Evolutionary conservation across 1,139 yeast species (phyloP).

Genomic region (Hemisphaericaspora lyxosophila): DNA sequence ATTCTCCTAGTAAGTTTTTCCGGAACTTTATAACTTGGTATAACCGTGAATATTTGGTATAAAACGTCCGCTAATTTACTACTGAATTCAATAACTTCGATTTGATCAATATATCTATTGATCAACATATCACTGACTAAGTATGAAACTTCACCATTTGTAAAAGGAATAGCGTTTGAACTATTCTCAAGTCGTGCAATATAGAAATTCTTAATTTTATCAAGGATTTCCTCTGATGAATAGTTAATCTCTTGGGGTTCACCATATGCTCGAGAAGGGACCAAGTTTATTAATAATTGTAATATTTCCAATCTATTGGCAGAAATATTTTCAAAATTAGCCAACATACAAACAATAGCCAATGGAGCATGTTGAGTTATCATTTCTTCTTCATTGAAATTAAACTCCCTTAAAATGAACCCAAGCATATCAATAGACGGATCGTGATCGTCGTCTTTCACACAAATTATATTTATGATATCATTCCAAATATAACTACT

Average conservation of each 20-base stretch:
- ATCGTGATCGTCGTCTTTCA: conserved; percentile 6
- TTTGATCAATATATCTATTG: conserved; percentile 28
- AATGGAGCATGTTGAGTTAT: conserved; percentile 73
- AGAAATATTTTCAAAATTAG: conserved; percentile 12
- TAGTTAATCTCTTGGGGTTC: conserved; percentile 20
- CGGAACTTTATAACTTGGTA: conserved; percentile 37
- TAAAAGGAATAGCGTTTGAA: conserved; percentile 33
- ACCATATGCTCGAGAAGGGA: conserved; percentile 60
- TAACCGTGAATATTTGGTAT: conserved; percentile 35
- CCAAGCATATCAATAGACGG: conserved; percentile 44
- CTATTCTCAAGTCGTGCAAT: conserved; percentile 4
- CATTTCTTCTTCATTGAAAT: conserved; percentile 85
- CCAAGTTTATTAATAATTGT: conserved; percentile 39
- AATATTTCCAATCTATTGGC: conserved; percentile 35
- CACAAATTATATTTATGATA: conserved; percentile 31
- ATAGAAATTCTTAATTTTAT: conserved; percentile 22
- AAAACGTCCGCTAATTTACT: conserved; percentile 4
- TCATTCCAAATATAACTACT: conserved; percentile 75
- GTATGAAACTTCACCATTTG: conserved; percentile 44
- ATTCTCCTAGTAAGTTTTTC: conserved; percentile 10
- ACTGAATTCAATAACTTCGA: conserved; percentile 13
- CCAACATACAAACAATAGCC: conserved; percentile 49
- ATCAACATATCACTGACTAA: conserved; percentile 38
- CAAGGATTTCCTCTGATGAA: conserved; percentile 17
- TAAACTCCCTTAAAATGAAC: conserved; percentile 64